Evolutionary conservation across 2,329 filamentous ascomycete genomes (phyloP).

Genomic region (Magnaporthiopsis incrustans): DNA sequence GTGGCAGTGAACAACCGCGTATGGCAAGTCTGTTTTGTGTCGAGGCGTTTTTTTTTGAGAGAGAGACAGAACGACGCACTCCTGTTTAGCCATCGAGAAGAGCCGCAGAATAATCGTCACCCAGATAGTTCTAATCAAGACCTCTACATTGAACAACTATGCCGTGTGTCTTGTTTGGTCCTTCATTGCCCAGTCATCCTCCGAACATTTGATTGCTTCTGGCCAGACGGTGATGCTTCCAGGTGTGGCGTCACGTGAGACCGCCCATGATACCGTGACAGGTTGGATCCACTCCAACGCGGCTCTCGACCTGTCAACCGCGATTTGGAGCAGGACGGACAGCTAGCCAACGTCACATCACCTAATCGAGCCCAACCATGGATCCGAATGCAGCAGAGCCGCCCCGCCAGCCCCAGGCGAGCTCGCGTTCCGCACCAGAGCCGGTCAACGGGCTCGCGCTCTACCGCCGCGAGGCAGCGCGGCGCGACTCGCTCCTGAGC

Average conservation of each 20-base stretch:
- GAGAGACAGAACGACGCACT: not conserved
- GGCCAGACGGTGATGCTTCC: not conserved
- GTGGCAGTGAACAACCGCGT: not conserved
- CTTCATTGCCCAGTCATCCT: no score
- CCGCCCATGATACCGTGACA: not conserved
- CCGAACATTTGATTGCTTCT: not conserved
- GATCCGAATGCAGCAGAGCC: not conserved
- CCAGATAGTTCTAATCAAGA: not conserved
- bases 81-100: not conserved
- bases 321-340: not conserved
- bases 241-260: not conserved
- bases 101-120: not conserved
- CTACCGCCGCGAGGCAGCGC: conserved; percentile 28
- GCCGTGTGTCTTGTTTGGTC: no score
- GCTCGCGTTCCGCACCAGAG: conserved; percentile 34
- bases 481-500: conserved; percentile 23
- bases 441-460: conserved; percentile 38
- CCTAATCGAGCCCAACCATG: not conserved
- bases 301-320: not conserved
- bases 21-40: not conserved
- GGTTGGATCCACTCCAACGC: not conserved
- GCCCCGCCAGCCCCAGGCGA: conserved; percentile 37
- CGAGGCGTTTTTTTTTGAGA: not conserved
- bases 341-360: not conserved
- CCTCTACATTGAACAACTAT: not conserved